A percentile compares a stretch with the other conserved stretches of the same genome.
Conservation (phyloP, 306 rosid species). For the Pyrus communis region DNA sequence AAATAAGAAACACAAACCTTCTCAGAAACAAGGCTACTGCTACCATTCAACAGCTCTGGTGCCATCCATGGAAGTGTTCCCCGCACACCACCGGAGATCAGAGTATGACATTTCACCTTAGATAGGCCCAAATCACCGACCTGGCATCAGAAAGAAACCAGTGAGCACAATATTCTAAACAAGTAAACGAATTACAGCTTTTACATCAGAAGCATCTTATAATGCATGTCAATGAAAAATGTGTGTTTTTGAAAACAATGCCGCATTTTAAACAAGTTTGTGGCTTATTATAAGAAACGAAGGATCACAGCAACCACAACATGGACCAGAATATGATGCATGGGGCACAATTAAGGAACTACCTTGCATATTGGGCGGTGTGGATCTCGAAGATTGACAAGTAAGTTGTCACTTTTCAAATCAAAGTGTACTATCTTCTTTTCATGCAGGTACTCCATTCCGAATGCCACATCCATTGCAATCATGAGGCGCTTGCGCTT, state of each 20-base stretch:
- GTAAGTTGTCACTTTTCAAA: conserved; percentile 92
- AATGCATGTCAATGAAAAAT: background rate
- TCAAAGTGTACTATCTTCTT: conserved; percentile 94
- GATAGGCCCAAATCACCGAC: conserved; percentile 95
- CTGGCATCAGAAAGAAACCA: conserved; percentile 29
- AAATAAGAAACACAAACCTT: conserved; percentile 42
- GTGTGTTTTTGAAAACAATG: background rate
- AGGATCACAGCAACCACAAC: background rate
- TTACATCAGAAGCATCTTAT: background rate
- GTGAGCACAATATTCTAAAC: conserved; percentile 6
- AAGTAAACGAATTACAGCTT: background rate
- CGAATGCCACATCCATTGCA: conserved; percentile 96
- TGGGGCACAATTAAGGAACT: background rate
- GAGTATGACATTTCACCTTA: conserved; percentile 81
- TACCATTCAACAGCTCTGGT: conserved; percentile 85
- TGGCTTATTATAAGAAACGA: background rate
- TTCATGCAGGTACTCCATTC: conserved; percentile 95
- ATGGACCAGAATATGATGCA: background rate
- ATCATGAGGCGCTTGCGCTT: conserved; percentile 78
- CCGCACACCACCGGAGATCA: conserved; percentile 87
- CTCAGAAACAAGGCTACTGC: conserved; percentile 88
- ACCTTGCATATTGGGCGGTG: conserved; percentile 97
- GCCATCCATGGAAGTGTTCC: conserved; percentile 99
- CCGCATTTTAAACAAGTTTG: background rate
- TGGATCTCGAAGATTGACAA: conserved; percentile 89